These are phyloP conservation scores for Coemansia sp. DNA, from an alignment of 192 early-diverging fungal species.

Conservation along the genomic window DNA sequence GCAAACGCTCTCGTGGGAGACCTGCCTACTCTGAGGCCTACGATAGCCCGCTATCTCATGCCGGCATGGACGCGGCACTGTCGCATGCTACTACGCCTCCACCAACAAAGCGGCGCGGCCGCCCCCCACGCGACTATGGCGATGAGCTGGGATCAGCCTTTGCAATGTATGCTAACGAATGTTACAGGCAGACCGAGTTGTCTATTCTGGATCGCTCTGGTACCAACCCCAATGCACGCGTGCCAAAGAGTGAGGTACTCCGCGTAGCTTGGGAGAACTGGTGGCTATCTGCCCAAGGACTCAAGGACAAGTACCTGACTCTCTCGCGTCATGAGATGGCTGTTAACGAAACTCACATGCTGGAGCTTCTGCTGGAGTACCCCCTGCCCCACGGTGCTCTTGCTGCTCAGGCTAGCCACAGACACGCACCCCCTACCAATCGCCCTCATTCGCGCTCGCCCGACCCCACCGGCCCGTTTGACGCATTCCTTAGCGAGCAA, in stretches of 20 bases:
- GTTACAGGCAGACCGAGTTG: constrained; percentile 20
- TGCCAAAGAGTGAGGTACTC: constrained; percentile 38
- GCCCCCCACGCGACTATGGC: constrained; percentile 54
- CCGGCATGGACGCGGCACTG: constrained; percentile 7
- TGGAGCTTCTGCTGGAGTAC: constrained; percentile 48
- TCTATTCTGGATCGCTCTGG: constrained; percentile 16
- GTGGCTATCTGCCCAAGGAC: constrained; percentile 43
- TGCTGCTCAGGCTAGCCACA: constrained; percentile 18
- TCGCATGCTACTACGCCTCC: constrained; percentile 21
- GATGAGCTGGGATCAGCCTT: constrained; percentile 51
- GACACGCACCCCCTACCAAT: not conserved
- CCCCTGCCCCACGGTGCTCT: constrained; percentile 37
- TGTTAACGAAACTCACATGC: constrained; percentile 43
- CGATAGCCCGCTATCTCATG: not conserved
- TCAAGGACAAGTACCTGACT: constrained; percentile 48
- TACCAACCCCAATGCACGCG: not conserved
- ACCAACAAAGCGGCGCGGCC: constrained; percentile 48
- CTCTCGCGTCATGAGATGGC: constrained; percentile 48
- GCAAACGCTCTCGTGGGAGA: constrained; percentile 39
- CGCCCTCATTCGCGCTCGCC: constrained; percentile 24
- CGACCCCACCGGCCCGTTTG: constrained; percentile 27
- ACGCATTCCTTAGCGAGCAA: constrained; percentile 45
- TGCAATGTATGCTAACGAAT: constrained; percentile 47
- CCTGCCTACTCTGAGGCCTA: constrained; percentile 2
- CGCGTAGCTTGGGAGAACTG: constrained; percentile 44